Conservation (phyloP, 352 stramenopile species). For the Pythium grandisporangium region DNA sequence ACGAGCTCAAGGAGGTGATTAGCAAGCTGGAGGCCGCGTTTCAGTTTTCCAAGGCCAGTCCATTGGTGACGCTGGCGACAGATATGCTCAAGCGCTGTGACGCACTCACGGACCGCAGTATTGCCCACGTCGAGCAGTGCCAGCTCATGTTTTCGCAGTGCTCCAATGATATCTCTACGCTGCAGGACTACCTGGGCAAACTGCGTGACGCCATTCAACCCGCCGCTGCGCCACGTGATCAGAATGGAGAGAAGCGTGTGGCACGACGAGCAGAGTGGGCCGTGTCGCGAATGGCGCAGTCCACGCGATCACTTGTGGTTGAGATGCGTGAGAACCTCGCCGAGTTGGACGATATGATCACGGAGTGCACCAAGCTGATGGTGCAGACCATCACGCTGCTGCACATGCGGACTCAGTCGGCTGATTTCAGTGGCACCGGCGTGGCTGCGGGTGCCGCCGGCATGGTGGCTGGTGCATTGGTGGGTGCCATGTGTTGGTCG, state of each 20-base stretch:
- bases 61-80: conserved; percentile 60
- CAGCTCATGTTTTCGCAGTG: conserved; percentile 79
- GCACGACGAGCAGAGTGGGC: conserved; percentile 69
- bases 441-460: conserved; percentile 71
- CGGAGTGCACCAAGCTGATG: conserved; percentile 79
- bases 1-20: conserved; percentile 47
- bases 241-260: conserved; percentile 61
- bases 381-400: conserved; percentile 81
- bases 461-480: conserved; percentile 72
- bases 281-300: conserved; percentile 63
- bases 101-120: conserved; percentile 59
- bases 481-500: too few relatives aligned
- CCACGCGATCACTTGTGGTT: conserved; percentile 39
- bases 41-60: conserved; percentile 69
- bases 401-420: conserved; percentile 66
- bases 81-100: conserved; percentile 59
- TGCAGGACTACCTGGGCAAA: conserved; percentile 74
- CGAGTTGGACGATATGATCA: conserved; percentile 73
- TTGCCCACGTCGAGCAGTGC: conserved; percentile 61
- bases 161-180: conserved; percentile 63
- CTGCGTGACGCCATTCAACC: conserved; percentile 58
- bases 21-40: conserved; percentile 70
- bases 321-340: conserved; percentile 72
- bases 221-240: conserved; percentile 35
- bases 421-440: conserved; percentile 80